Conservation (phyloP, 345 rosid genomes). For the Dovyalis caffra region DNA sequence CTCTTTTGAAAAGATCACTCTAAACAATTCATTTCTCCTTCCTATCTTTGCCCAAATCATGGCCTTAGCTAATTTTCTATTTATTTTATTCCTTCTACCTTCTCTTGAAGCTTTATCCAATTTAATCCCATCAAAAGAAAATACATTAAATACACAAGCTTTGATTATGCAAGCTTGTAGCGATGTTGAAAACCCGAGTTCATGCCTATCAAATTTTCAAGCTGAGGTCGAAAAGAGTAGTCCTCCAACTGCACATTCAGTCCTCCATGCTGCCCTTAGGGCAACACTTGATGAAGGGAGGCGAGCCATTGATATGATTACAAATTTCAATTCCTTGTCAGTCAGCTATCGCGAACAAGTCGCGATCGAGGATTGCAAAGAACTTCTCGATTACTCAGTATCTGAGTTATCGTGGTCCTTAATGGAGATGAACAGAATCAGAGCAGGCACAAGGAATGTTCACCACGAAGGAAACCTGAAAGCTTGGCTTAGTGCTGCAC, state of each 20-base stretch:
- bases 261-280: slow-evolving; percentile 58
- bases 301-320: slow-evolving; percentile 46
- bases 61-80: slow-evolving; percentile 33
- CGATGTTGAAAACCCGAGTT: slow-evolving; percentile 42
- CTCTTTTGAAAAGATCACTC: neutral
- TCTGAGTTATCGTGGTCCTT: slow-evolving; percentile 95
- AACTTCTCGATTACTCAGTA: slow-evolving; percentile 84
- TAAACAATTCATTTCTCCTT: slow-evolving; percentile 13
- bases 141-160: slow-evolving; percentile 35
- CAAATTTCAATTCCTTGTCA: slow-evolving; percentile 58
- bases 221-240: slow-evolving; percentile 33
- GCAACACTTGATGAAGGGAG: slow-evolving; percentile 66
- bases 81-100: slow-evolving; percentile 38
- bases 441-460: slow-evolving; percentile 39
- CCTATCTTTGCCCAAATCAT: slow-evolving; percentile 27
- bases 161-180: slow-evolving; percentile 50
- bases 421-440: slow-evolving; percentile 64
- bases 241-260: slow-evolving; percentile 37
- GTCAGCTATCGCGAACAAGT: slow-evolving; percentile 70
- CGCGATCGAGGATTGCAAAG: slow-evolving; percentile 87
- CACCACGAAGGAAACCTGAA: slow-evolving; percentile 54
- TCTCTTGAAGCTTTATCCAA: slow-evolving; percentile 32
- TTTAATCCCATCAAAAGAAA: slow-evolving; percentile 21
- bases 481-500: slow-evolving; percentile 40
- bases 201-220: slow-evolving; percentile 48